Conservation (phyloP, 176 grass and related monocot species). For the Sorghum bicolor region DNA sequence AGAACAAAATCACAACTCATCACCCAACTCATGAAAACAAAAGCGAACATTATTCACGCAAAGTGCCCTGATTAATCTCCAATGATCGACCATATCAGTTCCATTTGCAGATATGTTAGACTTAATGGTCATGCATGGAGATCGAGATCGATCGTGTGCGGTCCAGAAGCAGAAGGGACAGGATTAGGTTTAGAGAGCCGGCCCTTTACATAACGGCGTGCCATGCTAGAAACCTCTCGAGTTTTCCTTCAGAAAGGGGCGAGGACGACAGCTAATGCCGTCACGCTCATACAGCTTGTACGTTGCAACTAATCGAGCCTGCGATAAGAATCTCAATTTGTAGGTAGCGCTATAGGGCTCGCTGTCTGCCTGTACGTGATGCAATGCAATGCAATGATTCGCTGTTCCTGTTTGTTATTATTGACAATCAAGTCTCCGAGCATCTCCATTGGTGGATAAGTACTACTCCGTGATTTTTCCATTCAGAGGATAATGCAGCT, state of each 20-base stretch:
- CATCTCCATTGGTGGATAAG: slow-evolving; percentile 36
- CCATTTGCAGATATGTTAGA: neutral
- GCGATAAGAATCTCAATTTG: slow-evolving; percentile 25
- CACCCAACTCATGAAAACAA: neutral
- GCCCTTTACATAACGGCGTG: neutral
- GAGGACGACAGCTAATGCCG: slow-evolving; percentile 12
- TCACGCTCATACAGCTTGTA: slow-evolving; percentile 33
- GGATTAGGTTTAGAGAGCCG: neutral
- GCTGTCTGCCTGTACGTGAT: slow-evolving; percentile 5
- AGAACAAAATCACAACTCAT: slow-evolving; percentile 1
- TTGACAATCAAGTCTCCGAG: slow-evolving; percentile 14
- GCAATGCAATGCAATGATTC: slow-evolving; percentile 11
- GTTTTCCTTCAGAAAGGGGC: neutral
- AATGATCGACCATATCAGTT: neutral
- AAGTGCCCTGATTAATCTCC: neutral
- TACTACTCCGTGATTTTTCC: neutral
- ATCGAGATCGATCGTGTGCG: too few relatives aligned
- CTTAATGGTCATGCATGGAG: neutral
- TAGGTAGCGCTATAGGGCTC: neutral
- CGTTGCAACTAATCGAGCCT: slow-evolving; percentile 27
- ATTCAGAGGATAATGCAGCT: neutral
- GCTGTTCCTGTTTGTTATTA: slow-evolving; percentile 35
- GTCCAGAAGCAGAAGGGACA: neutral
- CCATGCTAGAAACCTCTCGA: slow-evolving; percentile 3
- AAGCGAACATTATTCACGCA: neutral